Conservation (phyloP, 75 land plant species). For the Cunninghamia lanceolata region DNA sequence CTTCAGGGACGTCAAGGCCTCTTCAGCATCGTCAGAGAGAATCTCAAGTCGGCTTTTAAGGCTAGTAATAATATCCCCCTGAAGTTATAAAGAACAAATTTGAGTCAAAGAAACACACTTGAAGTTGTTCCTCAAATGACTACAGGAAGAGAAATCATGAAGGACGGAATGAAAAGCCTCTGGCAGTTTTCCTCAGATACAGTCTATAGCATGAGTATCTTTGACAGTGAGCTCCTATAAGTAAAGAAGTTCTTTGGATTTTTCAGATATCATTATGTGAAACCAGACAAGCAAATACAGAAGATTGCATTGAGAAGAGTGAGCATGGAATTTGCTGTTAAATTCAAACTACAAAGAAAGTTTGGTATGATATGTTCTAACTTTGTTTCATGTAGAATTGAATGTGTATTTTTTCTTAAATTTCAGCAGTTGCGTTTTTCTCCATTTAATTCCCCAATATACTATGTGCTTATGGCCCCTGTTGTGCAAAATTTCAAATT, state of each 20-base stretch:
- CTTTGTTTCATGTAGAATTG: no score
- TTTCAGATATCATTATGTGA: background rate
- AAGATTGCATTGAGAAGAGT: background rate
- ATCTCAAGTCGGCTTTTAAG: conserved; percentile 76
- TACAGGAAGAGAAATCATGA: background rate
- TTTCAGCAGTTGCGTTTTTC: no score
- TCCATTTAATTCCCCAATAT: no score
- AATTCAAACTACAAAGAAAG: background rate
- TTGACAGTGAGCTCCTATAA: background rate
- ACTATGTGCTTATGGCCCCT: no score
- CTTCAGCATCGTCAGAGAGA: conserved; percentile 68
- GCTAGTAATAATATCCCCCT: conserved; percentile 73
- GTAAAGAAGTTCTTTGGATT: background rate
- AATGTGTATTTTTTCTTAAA: no score
- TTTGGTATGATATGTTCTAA: no score
- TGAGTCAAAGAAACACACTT: background rate
- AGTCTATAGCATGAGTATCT: background rate
- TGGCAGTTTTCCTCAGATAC: background rate
- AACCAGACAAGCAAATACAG: background rate
- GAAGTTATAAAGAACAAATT: conserved; percentile 4
- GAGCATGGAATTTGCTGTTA: background rate
- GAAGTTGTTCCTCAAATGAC: background rate
- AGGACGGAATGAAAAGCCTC: background rate
- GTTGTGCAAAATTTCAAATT: no score
- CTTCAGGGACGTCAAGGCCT: background rate